Percentiles rank a stretch among this genome's conserved stretches.
These are phyloP conservation scores for Atalantia buxifolia DNA, from an alignment of 345 rosid species.

Conservation along the genomic window DNA sequence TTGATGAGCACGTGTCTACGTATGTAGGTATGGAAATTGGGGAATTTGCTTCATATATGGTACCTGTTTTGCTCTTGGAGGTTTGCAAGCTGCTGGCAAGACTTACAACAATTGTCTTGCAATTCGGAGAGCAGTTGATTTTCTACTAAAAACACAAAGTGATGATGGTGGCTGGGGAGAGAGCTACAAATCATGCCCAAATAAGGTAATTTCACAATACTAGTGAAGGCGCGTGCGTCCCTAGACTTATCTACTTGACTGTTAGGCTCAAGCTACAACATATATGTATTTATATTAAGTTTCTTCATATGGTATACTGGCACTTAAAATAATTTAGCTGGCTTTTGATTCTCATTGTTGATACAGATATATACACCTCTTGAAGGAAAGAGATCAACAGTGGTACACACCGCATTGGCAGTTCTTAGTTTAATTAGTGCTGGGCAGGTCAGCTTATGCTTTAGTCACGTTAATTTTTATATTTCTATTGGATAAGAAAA, in stretches of 20 bases:
- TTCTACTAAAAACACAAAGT: conserved; percentile 40
- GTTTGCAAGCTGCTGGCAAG: conserved; percentile 44
- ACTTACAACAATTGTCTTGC: conserved; percentile 30
- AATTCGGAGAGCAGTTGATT: conserved; percentile 34
- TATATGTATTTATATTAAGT: no score
- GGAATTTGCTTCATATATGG: conserved; percentile 56
- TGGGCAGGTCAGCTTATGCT: conserved; percentile 42
- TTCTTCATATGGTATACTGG: no score
- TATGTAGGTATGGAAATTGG: conserved; percentile 52
- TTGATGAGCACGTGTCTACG: not conserved
- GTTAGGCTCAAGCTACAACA: not conserved
- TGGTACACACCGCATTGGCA: conserved; percentile 56
- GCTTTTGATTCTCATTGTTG: not conserved
- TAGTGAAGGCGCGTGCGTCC: not conserved
- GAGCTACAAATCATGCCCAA: conserved; percentile 41
- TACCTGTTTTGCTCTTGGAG: conserved; percentile 46
- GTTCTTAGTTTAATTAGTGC: conserved; percentile 44
- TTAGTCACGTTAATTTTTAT: not conserved
- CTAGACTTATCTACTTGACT: not conserved
- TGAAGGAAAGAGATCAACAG: conserved; percentile 43
- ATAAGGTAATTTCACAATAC: conserved; percentile 21
- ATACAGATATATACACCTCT: conserved; percentile 41
- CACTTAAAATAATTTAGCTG: no score
- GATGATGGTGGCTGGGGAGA: conserved; percentile 66
- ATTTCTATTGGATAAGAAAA: no score